Evolutionary conservation across 148 eudicot species (phyloP).

Genomic region (Cornus controversa): DNA sequence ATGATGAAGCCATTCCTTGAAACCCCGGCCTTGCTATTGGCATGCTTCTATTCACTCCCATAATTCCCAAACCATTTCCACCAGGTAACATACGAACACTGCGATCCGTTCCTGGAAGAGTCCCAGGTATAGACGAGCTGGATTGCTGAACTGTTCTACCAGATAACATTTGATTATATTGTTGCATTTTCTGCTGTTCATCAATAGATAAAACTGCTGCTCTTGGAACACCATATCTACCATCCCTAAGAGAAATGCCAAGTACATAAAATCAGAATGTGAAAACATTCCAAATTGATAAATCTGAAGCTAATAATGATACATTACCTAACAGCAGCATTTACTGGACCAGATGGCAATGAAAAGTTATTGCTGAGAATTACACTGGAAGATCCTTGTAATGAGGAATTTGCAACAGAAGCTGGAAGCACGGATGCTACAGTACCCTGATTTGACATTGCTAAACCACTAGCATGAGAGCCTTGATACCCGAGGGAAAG

Average conservation of each 20-base stretch:
- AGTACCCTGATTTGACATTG: constrained; percentile 31
- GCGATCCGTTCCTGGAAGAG: constrained; percentile 62
- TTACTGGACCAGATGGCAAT: constrained; percentile 33
- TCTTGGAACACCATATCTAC: constrained; percentile 63
- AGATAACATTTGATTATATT: constrained; percentile 57
- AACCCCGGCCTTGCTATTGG: constrained; percentile 64
- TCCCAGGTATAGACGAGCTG: constrained; percentile 50
- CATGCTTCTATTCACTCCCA: constrained; percentile 56
- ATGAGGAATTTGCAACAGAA: constrained; percentile 29
- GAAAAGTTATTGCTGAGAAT: constrained; percentile 34
- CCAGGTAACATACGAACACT: constrained; percentile 62
- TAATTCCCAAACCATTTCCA: constrained; percentile 56
- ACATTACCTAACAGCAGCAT: constrained; percentile 55
- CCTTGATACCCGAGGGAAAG: constrained; percentile 58
- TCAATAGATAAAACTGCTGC: constrained; percentile 61
- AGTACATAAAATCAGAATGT: constrained; percentile 2
- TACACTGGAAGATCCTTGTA: constrained; percentile 33
- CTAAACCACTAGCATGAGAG: constrained; percentile 30
- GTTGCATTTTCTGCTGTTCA: constrained; percentile 75
- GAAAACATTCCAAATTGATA: background rate
- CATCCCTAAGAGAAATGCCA: constrained; percentile 43
- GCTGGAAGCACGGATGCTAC: constrained; percentile 30
- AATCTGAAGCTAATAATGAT: background rate
- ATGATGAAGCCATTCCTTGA: constrained; percentile 58
- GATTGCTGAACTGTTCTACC: constrained; percentile 65